Conservation (phyloP, 352 stramenopile species). For the Phytophthora fragariae region DNA sequence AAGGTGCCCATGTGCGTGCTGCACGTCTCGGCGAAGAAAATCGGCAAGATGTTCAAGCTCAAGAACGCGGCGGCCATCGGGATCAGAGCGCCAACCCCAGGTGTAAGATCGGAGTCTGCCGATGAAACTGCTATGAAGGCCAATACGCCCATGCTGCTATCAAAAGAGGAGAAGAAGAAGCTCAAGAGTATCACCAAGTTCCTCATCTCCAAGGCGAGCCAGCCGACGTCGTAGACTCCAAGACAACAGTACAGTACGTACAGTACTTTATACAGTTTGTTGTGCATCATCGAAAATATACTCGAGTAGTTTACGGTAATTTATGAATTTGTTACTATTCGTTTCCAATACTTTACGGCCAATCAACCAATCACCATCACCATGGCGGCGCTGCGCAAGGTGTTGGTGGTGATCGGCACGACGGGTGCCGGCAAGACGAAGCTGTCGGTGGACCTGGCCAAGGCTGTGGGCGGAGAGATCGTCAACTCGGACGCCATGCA, state of each 20-base stretch:
- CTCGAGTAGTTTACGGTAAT: too few species aligned
- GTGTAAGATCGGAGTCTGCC: neutral
- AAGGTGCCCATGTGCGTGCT: conserved; percentile 75
- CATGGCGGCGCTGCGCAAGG: conserved; percentile 66
- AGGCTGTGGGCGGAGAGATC: conserved; percentile 89
- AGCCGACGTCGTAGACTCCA: conserved; percentile 32
- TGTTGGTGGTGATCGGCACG: conserved; percentile 92
- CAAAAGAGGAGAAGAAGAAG: conserved; percentile 47
- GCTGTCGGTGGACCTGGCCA: conserved; percentile 92
- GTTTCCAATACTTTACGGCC: neutral
- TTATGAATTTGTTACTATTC: too few species aligned
- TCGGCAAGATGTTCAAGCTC: conserved; percentile 66
- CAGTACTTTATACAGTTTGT: too few species aligned
- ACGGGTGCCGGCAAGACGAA: conserved; percentile 94
- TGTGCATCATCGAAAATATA: too few species aligned
- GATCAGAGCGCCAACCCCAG: conserved; percentile 35
- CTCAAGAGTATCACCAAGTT: conserved; percentile 68
- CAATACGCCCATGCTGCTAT: conserved; percentile 14
- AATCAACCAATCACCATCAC: conserved; percentile 6
- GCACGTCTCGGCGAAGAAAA: conserved; percentile 71
- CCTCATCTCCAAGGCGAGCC: conserved; percentile 70
- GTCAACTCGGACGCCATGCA: conserved; percentile 94
- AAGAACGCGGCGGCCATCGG: conserved; percentile 65
- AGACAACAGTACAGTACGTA: too few species aligned
- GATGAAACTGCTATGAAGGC: neutral